These are phyloP conservation scores for Sphagnum contortum DNA, from an alignment of 225 moss, liverwort and hornwort species.

Conservation along the genomic window DNA sequence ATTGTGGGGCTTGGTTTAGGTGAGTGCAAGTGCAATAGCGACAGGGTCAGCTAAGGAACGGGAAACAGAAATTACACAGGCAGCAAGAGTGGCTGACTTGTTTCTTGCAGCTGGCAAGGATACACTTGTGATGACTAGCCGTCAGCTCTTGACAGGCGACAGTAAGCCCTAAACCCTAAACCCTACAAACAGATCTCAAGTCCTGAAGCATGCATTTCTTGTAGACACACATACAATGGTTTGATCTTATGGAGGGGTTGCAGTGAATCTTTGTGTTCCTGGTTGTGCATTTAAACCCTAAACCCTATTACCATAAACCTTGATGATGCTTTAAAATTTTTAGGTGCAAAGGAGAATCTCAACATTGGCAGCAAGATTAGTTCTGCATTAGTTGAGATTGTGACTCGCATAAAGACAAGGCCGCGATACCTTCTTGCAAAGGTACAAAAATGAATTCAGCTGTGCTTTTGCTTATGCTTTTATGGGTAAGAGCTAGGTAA, in stretches of 20 bases:
- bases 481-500: not conserved
- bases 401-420: conserved; percentile 63
- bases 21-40: conserved; percentile 54
- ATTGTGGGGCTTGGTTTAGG: conserved; percentile 15
- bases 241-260: too few relatives aligned
- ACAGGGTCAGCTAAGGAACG: conserved; percentile 50
- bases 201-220: too few relatives aligned
- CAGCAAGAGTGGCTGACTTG: conserved; percentile 54
- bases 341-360: conserved; percentile 71
- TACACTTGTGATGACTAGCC: conserved; percentile 87
- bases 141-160: conserved; percentile 61
- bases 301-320: too few relatives aligned
- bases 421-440: conserved; percentile 85
- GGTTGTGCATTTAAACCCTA: too few relatives aligned
- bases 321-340: not conserved
- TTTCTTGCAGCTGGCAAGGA: conserved; percentile 69
- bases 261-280: too few relatives aligned
- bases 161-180: conserved; percentile 32
- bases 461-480: not conserved
- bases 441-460: conserved; percentile 21
- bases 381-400: conserved; percentile 75
- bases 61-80: conserved; percentile 60
- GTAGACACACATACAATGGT: too few relatives aligned
- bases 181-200: too few relatives aligned
- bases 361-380: conserved; percentile 71